Conservation (phyloP, 2,329 filamentous ascomycete genomes). For the Cladosporium sp. region DNA sequence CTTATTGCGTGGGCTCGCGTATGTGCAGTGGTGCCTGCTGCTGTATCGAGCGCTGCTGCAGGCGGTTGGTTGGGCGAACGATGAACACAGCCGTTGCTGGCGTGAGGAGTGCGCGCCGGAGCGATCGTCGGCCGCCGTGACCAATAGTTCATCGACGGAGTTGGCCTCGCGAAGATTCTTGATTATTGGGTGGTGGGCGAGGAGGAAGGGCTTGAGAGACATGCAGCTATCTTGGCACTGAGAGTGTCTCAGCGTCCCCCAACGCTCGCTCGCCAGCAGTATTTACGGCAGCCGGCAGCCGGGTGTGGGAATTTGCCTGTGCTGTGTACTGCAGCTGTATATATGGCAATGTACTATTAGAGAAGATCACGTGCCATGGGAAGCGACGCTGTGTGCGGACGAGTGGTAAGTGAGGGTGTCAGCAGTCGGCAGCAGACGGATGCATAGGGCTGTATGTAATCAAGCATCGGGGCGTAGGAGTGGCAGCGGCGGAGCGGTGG, state of each 20-base stretch:
- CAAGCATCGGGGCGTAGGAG: too few relatives aligned
- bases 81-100: background rate
- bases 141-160: slow-evolving; percentile 1
- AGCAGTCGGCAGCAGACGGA: too few relatives aligned
- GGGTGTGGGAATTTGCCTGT: too few relatives aligned
- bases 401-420: too few relatives aligned
- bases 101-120: background rate
- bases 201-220: slow-evolving; percentile 5
- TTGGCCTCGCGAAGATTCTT: background rate
- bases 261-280: background rate
- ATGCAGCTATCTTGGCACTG: background rate
- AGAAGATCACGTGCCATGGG: too few relatives aligned
- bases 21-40: background rate
- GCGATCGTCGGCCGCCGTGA: background rate
- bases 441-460: too few relatives aligned
- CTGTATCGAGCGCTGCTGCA: background rate
- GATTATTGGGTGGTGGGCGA: background rate
- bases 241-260: background rate
- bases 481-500: too few relatives aligned
- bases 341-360: too few relatives aligned
- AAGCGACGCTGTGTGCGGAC: too few relatives aligned
- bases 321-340: too few relatives aligned
- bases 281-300: too few relatives aligned
- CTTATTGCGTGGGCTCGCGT: background rate
- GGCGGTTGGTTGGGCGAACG: background rate